Evolutionary conservation across 371 early-diverging fungal species (phyloP).

Genomic region (Mucor indicus): DNA sequence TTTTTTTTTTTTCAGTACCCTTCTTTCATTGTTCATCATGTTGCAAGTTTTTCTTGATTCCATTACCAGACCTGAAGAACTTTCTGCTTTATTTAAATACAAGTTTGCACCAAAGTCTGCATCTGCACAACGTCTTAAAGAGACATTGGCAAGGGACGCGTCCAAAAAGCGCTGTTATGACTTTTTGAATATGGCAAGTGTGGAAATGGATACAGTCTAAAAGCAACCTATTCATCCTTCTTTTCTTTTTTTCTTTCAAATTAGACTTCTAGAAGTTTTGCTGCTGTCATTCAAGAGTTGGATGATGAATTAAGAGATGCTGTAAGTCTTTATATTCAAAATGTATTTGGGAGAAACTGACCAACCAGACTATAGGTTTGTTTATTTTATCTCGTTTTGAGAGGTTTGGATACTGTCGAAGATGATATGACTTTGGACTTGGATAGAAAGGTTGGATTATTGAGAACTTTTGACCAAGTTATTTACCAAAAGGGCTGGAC

Average conservation of each 20-base stretch:
- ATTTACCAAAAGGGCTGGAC: conserved; percentile 85
- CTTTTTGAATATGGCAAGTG: conserved; percentile 68
- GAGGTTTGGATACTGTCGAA: conserved; percentile 97
- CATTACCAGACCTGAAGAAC: conserved; percentile 80
- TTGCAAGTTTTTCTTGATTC: conserved; percentile 57
- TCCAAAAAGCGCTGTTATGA: conserved; percentile 79
- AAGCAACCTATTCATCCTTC: background rate
- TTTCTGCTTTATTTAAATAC: conserved; percentile 77
- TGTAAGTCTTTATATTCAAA: no score
- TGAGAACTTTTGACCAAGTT: conserved; percentile 78
- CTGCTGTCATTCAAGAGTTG: conserved; percentile 92
- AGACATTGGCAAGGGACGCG: conserved; percentile 50
- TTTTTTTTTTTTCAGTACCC: conserved; percentile 1
- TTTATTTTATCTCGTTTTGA: conserved; percentile 90
- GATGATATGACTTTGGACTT: conserved; percentile 93
- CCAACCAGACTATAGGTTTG: conserved; percentile 50
- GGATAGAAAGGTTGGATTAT: conserved; percentile 70
- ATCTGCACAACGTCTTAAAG: conserved; percentile 45
- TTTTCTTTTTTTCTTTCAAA: background rate
- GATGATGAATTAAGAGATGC: conserved; percentile 84
- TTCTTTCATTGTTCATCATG: conserved; percentile 9
- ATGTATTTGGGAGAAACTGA: background rate
- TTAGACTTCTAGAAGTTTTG: conserved; percentile 92
- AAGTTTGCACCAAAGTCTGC: conserved; percentile 62
- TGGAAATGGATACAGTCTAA: background rate